phyloP scores from a whole-genome alignment of 176 grass and related monocot genomes.

The Carex scoparia region DNA sequence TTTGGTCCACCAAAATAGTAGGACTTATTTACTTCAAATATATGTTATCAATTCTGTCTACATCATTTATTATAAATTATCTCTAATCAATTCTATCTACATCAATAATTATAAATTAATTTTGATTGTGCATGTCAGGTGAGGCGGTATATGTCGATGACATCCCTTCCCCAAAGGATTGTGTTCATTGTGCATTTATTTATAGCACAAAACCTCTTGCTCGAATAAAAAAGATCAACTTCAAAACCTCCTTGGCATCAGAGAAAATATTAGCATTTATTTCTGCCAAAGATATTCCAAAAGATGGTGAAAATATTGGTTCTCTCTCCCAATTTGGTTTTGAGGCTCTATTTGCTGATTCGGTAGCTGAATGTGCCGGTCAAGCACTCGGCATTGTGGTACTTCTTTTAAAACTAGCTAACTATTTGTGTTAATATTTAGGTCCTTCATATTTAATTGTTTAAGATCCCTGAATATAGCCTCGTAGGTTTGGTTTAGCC shows the following conservation, averaged over 20 bases:
- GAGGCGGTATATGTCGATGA: conserved; percentile 37
- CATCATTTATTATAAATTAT: background rate
- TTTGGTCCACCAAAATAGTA: background rate
- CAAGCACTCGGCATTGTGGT: conserved; percentile 37
- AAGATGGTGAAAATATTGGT: conserved; percentile 32
- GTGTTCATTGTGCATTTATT: conserved; percentile 32
- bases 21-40: background rate
- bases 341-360: conserved; percentile 22
- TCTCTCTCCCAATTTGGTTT: background rate
- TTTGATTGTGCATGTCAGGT: conserved; percentile 10
- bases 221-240: conserved; percentile 11
- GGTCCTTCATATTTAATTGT: background rate
- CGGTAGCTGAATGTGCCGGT: conserved; percentile 24
- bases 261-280: conserved; percentile 20
- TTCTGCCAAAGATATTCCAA: conserved; percentile 29
- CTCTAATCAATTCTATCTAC: background rate
- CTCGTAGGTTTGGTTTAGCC: background rate
- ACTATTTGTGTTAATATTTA: background rate
- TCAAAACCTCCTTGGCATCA: conserved; percentile 23
- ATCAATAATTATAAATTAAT: background rate
- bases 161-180: conserved; percentile 33
- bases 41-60: background rate
- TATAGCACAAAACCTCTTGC: conserved; percentile 30
- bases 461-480: background rate
- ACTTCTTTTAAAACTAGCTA: background rate